Evolutionary conservation across 2,329 filamentous ascomycete species (phyloP).

Genomic region (Zymoseptoria passerinii): DNA sequence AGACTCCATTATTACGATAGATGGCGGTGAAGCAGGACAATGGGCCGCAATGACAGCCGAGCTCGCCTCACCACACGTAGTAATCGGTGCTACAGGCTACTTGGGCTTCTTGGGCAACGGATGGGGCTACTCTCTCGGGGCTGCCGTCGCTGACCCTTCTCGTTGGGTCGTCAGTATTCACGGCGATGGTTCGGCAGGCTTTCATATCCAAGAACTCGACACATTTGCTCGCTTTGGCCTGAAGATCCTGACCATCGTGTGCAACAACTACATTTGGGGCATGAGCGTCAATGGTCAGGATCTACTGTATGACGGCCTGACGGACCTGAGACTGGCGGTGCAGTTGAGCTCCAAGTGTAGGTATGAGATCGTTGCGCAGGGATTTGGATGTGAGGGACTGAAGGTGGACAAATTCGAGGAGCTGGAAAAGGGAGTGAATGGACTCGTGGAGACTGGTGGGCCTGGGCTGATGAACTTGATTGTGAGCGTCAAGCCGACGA

Average conservation of each 20-base stretch:
- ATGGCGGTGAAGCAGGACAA: conserved; percentile 34
- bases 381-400: conserved; percentile 29
- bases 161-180: conserved; percentile 37
- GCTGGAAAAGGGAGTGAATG: conserved; percentile 28
- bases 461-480: conserved; percentile 36
- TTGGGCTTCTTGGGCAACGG: conserved; percentile 42
- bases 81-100: conserved; percentile 30
- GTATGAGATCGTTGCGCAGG: conserved; percentile 37
- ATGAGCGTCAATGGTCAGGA: conserved; percentile 40
- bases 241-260: conserved; percentile 36
- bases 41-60: conserved; percentile 31
- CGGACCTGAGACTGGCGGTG: conserved; percentile 27
- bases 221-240: conserved; percentile 36
- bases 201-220: conserved; percentile 41
- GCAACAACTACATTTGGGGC: conserved; percentile 41
- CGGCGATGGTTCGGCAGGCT: conserved; percentile 40
- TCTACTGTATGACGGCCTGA: conserved; percentile 33
- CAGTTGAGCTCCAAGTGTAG: conserved; percentile 24
- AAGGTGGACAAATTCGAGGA: conserved; percentile 25
- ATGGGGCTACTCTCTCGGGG: conserved; percentile 40
- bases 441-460: conserved; percentile 23
- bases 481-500: conserved; percentile 32
- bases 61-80: conserved; percentile 19
- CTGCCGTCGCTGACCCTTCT: conserved; percentile 34
- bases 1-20: conserved; percentile 33